Conservation (phyloP, 2,329 filamentous ascomycete genomes). For the Aspergillus cejpii region DNA sequence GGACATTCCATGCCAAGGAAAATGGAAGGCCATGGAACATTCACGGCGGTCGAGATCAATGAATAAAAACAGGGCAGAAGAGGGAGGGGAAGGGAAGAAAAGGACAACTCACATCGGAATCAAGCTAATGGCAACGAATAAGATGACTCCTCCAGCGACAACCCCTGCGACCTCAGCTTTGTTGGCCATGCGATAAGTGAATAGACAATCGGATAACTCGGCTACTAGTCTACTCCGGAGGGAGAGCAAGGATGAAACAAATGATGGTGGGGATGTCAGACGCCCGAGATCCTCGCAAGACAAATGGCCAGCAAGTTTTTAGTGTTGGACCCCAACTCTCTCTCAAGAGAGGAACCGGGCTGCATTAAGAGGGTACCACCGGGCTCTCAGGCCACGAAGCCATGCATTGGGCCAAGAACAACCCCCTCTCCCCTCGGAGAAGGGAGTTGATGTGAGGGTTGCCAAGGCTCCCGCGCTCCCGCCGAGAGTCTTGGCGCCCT, state of each 20-base stretch:
- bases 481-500: background rate
- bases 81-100: constrained; percentile 7
- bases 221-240: constrained; percentile 7
- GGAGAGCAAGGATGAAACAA: constrained; percentile 5
- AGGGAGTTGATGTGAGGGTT: background rate
- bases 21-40: constrained; percentile 15
- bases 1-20: background rate
- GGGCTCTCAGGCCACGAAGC: background rate
- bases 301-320: too few relatives aligned
- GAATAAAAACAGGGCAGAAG: constrained; percentile 9
- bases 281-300: background rate
- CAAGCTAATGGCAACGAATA: constrained; percentile 26
- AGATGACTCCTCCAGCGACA: constrained; percentile 25
- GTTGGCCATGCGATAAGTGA: constrained; percentile 17
- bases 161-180: constrained; percentile 24
- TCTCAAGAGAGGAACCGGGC: background rate
- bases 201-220: constrained; percentile 13
- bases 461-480: background rate
- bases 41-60: constrained; percentile 9
- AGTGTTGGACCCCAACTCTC: too few relatives aligned
- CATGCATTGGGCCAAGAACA: background rate
- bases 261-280: background rate
- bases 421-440: background rate
- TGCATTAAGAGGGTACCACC: background rate
- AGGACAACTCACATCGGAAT: constrained; percentile 26